phyloP scores from a whole-genome alignment of 768 basidiomycete species.

The Leccinellum rugosiceps region DNA sequence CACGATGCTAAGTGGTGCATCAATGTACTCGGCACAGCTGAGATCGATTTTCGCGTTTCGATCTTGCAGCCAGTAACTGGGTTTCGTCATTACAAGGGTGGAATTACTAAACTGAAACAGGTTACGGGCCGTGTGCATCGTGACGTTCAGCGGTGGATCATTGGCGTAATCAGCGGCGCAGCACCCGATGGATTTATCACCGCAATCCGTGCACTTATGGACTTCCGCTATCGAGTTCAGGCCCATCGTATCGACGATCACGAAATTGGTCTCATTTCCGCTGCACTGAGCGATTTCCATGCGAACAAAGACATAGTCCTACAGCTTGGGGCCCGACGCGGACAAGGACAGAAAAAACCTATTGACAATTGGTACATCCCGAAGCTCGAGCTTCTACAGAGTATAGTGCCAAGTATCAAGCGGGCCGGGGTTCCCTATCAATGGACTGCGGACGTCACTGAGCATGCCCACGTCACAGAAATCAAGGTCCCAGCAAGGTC shows the following conservation, averaged over 20 bases:
- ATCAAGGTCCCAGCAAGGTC: not conserved
- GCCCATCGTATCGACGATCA: not conserved
- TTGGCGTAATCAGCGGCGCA: not conserved
- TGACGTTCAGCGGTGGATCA: not conserved
- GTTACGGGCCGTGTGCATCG: not conserved
- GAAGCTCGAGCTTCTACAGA: not conserved
- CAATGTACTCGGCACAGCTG: not conserved
- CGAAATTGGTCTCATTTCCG: not conserved
- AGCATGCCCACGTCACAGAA: not conserved
- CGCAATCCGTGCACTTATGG: not conserved
- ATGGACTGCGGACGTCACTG: not conserved
- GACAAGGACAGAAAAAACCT: not conserved
- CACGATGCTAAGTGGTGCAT: not conserved
- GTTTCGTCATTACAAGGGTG: not conserved
- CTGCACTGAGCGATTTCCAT: not conserved
- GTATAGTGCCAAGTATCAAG: not conserved
- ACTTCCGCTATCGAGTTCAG: not conserved
- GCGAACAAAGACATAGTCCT: not conserved
- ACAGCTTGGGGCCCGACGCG: not conserved
- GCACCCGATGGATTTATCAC: not conserved
- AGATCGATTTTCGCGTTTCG: not conserved
- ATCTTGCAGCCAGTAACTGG: not conserved
- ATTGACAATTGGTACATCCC: not conserved
- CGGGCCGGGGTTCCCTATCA: not conserved
- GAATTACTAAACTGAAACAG: not conserved